These are phyloP conservation scores for Sordariomycetes sp. DNA, from an alignment of 2,329 filamentous ascomycete genomes.

Conservation along the genomic window DNA sequence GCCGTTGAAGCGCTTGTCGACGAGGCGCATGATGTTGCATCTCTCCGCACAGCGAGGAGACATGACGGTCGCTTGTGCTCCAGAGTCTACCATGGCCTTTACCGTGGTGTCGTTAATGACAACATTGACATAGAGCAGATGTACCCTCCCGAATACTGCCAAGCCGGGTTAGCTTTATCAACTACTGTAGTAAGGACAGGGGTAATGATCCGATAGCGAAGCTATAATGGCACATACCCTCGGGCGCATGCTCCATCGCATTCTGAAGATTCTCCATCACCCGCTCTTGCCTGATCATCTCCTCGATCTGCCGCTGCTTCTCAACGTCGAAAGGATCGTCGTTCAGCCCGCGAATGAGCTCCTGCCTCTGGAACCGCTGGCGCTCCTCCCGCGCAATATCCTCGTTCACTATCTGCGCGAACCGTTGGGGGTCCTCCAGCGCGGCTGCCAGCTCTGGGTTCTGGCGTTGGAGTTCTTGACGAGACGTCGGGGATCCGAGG, in stretches of 20 bases:
- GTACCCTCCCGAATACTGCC: slow-evolving; percentile 82
- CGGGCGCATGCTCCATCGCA: slow-evolving; percentile 93
- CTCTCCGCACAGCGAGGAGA: slow-evolving; percentile 83
- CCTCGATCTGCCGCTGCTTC: slow-evolving; percentile 83
- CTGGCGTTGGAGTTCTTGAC: slow-evolving; percentile 58
- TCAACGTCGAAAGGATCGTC: slow-evolving; percentile 91
- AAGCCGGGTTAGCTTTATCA: slow-evolving; percentile 6
- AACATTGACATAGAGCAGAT: slow-evolving; percentile 93
- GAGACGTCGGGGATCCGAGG: slow-evolving; percentile 64
- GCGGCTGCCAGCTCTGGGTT: slow-evolving; percentile 69
- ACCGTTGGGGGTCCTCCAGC: slow-evolving; percentile 65
- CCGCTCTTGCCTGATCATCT: slow-evolving; percentile 90
- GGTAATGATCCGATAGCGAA: not conserved
- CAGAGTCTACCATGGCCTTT: slow-evolving; percentile 94
- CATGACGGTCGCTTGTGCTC: slow-evolving; percentile 98
- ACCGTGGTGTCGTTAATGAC: slow-evolving; percentile 88
- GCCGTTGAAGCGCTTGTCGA: slow-evolving; percentile 85
- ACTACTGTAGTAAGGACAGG: not conserved
- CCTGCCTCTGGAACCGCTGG: slow-evolving; percentile 65
- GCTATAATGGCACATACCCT: slow-evolving; percentile 52
- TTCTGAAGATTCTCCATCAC: slow-evolving; percentile 95
- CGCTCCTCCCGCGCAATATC: slow-evolving; percentile 61
- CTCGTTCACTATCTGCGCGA: slow-evolving; percentile 60
- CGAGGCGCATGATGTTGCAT: slow-evolving; percentile 92
- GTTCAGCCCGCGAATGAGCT: slow-evolving; percentile 76